A percentile compares a stretch with the other conserved stretches of the same genome.
Evolutionary conservation across 352 stramenopile genomes (phyloP).

Genomic region (Phytophthora hybrid): DNA sequence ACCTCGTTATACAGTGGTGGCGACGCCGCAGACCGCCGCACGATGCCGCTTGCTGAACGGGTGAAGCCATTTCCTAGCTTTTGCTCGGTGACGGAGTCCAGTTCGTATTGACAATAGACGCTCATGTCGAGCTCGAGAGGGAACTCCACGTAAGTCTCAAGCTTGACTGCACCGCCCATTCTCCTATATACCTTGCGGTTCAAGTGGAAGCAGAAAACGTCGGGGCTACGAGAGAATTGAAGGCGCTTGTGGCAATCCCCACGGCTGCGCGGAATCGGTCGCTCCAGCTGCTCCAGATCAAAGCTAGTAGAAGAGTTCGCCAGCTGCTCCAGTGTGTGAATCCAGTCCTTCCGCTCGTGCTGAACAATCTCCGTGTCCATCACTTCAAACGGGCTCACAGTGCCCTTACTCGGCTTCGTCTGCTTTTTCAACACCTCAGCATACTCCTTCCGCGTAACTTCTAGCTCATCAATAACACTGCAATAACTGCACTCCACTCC

Average conservation of each 20-base stretch:
- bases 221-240: conserved; percentile 81
- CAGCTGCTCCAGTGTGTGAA: conserved; percentile 67
- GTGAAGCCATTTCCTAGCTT: conserved; percentile 21
- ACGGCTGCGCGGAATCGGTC: conserved; percentile 48
- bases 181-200: conserved; percentile 88
- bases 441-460: conserved; percentile 48
- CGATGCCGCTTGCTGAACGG: conserved; percentile 17
- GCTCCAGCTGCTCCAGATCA: conserved; percentile 52
- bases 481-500: conserved; percentile 83
- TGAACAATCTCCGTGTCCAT: conserved; percentile 63
- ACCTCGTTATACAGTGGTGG: conserved; percentile 17
- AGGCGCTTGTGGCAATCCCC: conserved; percentile 70
- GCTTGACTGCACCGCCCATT: conserved; percentile 74
- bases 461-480: conserved; percentile 65
- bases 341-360: conserved; percentile 72
- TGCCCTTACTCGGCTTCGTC: conserved; percentile 2
- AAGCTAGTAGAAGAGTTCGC: conserved; percentile 34
- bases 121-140: conserved; percentile 84
- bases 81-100: conserved; percentile 41
- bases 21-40: conserved; percentile 12
- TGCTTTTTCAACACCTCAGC: conserved; percentile 31
- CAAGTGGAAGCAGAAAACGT: conserved; percentile 90
- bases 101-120: conserved; percentile 75
- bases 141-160: conserved; percentile 85
- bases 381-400: conserved; percentile 27